Evolutionary conservation across 176 grass and related monocot genomes (phyloP).

Genomic region (Musa schizocarpa): DNA sequence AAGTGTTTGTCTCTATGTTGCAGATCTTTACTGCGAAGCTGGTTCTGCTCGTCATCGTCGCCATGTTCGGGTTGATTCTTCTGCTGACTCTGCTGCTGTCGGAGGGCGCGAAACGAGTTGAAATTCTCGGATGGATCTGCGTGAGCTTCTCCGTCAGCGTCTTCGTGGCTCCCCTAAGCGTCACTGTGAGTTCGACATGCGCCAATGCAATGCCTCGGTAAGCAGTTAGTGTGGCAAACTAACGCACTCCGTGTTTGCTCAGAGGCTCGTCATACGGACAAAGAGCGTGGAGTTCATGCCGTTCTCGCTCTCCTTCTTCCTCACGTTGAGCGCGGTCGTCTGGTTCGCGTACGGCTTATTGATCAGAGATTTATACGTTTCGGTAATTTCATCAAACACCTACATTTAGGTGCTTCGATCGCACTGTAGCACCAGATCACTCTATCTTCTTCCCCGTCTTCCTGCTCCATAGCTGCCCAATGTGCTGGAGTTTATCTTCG

Average conservation of each 20-base stretch:
- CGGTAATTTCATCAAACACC: constrained; percentile 22
- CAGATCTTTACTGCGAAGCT: constrained; percentile 47
- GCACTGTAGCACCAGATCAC: background rate
- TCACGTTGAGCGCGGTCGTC: constrained; percentile 69
- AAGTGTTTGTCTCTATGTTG: too few species aligned
- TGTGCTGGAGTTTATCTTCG: constrained; percentile 69
- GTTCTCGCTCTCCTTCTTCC: constrained; percentile 68
- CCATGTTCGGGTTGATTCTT: constrained; percentile 50
- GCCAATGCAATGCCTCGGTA: too few species aligned
- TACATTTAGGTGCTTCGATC: too few species aligned
- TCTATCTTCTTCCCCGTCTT: too few species aligned
- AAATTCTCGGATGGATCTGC: constrained; percentile 74
- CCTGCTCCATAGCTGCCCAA: constrained; percentile 37
- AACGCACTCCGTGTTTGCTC: background rate
- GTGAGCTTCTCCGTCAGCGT: constrained; percentile 60
- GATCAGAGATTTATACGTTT: constrained; percentile 63
- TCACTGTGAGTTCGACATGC: constrained; percentile 43
- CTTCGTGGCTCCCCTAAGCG: constrained; percentile 79
- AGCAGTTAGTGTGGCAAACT: too few species aligned
- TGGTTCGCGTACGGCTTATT: constrained; percentile 85
- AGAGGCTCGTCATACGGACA: constrained; percentile 83
- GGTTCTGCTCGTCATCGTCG: constrained; percentile 53
- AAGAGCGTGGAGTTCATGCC: constrained; percentile 99
- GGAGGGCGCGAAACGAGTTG: constrained; percentile 26
- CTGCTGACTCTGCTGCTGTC: constrained; percentile 50